phyloP scores from a whole-genome alignment of 305 asterid genomes.

The Fraxinus sp. region DNA sequence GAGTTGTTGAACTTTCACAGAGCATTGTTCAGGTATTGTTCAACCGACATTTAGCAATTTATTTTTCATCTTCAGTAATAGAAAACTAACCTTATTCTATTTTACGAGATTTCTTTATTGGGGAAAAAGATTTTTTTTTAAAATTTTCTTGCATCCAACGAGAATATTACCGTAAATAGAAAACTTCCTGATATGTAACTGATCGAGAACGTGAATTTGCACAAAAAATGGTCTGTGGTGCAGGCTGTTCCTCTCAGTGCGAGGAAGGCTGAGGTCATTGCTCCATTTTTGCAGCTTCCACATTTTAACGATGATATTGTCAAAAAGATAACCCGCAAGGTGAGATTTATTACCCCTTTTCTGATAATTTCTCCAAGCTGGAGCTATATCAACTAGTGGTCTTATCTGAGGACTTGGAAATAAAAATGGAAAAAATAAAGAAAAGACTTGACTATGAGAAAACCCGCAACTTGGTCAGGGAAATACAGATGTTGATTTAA shows the following conservation, averaged over 20 bases:
- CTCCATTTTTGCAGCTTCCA: constrained; percentile 92
- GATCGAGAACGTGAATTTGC: constrained; percentile 19
- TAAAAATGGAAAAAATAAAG: neutral
- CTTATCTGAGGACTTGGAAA: constrained; percentile 1
- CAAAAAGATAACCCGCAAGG: constrained; percentile 73
- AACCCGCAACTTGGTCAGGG: neutral
- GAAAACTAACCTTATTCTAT: constrained; percentile 9
- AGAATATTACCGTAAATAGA: constrained; percentile 7
- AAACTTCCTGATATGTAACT: constrained; percentile 12
- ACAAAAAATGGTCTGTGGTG: constrained; percentile 26
- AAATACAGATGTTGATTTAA: neutral
- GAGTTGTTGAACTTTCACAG: constrained; percentile 83
- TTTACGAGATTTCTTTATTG: neutral
- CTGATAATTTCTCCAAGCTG: neutral
- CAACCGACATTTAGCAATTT: constrained; percentile 8
- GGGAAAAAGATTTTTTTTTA: neutral
- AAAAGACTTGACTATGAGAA: neutral
- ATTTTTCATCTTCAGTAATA: neutral
- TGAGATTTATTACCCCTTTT: constrained; percentile 23
- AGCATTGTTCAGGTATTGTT: constrained; percentile 71
- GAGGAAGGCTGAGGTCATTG: constrained; percentile 73
- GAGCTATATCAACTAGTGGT: neutral
- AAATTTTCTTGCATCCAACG: neutral
- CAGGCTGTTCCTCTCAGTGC: constrained; percentile 94
- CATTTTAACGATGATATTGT: constrained; percentile 70